Evolutionary conservation across 441 rosid genomes (phyloP), one percentile per base, ranked within the genome.

Genomic region (Aleurites moluccanus): DNA sequence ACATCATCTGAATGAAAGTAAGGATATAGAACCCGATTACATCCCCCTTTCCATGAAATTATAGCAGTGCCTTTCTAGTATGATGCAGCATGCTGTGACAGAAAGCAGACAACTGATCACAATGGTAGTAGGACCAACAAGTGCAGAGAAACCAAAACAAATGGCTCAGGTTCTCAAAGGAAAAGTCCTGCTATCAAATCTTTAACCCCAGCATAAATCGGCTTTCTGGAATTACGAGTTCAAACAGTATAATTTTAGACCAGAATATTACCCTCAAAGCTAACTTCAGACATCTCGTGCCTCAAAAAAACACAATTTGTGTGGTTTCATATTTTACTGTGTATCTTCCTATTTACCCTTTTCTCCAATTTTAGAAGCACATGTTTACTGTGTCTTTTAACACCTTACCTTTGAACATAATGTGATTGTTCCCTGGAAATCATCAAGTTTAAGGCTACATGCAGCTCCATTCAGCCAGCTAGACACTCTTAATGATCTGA

Each of bases 391-490:
- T 65, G 42, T 47, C 62, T 59, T 61, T 76, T 35, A 30, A 40
- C 60, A 65, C 57, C 65, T 35, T 68, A 89, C 91, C 87, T 86
- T 85, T 73, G 90, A 85, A 70, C 89, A 89, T 56, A 88, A 79
- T 47, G 69, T 81, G 69, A 84, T 84, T 59, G 87, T 86, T 83
- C 28, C 89, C 79, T 67, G 83, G 73, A 79, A 87, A 70, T 89
- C 84, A 73, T 85, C 76, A 65, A 86, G 85, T 80, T 87, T 92
- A 77, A 90, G 89, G 79, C 90, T 62, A 86, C 88, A 84, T 64
- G 87, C 90, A 73, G 88, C 92, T 80, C 82, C 83, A 75, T 92
- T 85, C 79, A 88, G 81, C 88, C 88, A 85, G 89, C 90, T 86
- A 27, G 86, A 86, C 8, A 85, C 81, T 77, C 85, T 84, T 68